phyloP scores from a whole-genome alignment of 768 basidiomycete genomes.

The Mycena capillaripes region DNA sequence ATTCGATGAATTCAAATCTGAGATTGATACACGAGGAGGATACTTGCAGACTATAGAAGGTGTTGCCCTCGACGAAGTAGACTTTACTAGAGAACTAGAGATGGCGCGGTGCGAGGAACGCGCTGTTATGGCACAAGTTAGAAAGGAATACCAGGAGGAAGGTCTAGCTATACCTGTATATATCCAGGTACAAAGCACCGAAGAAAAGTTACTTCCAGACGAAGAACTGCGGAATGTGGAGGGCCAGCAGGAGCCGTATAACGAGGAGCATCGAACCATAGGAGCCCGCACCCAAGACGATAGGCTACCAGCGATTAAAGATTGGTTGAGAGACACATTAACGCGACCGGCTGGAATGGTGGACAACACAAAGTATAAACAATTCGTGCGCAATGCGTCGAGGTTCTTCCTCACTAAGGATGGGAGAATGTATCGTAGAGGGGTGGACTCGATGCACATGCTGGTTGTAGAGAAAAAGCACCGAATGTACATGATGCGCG shows the following conservation, averaged over 20 bases:
- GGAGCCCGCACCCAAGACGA: conserved; percentile 6
- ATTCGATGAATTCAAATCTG: conserved; percentile 18
- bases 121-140: neutral
- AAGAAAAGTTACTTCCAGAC: conserved; percentile 9
- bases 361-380: neutral
- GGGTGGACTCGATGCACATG: neutral
- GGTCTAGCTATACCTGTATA: conserved; percentile 8
- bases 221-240: neutral
- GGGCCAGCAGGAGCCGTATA: conserved; percentile 12
- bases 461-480: conserved; percentile 31
- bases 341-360: neutral
- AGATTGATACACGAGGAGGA: conserved; percentile 25
- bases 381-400: neutral
- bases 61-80: neutral
- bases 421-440: neutral
- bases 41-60: conserved; percentile 4
- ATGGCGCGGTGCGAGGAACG: neutral
- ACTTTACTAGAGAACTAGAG: neutral
- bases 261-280: conserved; percentile 12
- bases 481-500: conserved; percentile 26
- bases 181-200: neutral
- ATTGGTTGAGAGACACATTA: conserved; percentile 17
- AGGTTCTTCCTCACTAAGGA: neutral
- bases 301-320: neutral
- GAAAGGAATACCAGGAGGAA: neutral